These are phyloP conservation scores for Cercophora samala DNA, from an alignment of 495 filamentous ascomycete genomes.

Conservation along the genomic window DNA sequence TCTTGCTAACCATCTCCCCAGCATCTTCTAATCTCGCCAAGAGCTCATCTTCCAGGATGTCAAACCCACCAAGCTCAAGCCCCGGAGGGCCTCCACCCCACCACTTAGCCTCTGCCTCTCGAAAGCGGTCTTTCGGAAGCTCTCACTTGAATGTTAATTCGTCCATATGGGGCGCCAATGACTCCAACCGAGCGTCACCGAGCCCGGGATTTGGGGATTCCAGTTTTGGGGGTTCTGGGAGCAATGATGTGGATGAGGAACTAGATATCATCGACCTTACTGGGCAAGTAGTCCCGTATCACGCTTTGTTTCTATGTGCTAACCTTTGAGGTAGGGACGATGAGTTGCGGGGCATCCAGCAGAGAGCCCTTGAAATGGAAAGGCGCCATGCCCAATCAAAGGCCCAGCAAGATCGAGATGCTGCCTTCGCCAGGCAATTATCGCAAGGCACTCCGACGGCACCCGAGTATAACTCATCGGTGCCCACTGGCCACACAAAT, in stretches of 20 bases:
- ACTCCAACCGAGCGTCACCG: constrained; percentile 34
- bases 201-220: constrained; percentile 11
- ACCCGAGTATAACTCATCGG: neutral
- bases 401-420: constrained; percentile 19
- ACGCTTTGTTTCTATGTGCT: neutral
- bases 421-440: constrained; percentile 18
- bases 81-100: neutral
- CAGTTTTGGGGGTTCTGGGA: neutral
- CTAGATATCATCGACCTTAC: neutral
- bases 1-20: neutral
- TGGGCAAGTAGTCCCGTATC: neutral
- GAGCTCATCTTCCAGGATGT: constrained; percentile 13
- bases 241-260: constrained; percentile 14
- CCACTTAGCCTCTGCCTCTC: constrained; percentile 12
- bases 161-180: constrained; percentile 18
- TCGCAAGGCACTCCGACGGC: neutral
- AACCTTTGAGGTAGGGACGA: neutral
- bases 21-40: neutral
- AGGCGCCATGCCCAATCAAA: constrained; percentile 19
- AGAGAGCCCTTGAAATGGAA: constrained; percentile 18
- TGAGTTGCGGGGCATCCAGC: neutral
- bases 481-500: neutral
- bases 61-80: constrained; percentile 14
- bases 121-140: constrained; percentile 39
- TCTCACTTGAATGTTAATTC: constrained; percentile 22